A percentile compares a stretch with the other conserved stretches of the same genome.
Evolutionary conservation across 2,329 filamentous ascomycete species (phyloP).

Genomic region (Aureobasidium sp.): DNA sequence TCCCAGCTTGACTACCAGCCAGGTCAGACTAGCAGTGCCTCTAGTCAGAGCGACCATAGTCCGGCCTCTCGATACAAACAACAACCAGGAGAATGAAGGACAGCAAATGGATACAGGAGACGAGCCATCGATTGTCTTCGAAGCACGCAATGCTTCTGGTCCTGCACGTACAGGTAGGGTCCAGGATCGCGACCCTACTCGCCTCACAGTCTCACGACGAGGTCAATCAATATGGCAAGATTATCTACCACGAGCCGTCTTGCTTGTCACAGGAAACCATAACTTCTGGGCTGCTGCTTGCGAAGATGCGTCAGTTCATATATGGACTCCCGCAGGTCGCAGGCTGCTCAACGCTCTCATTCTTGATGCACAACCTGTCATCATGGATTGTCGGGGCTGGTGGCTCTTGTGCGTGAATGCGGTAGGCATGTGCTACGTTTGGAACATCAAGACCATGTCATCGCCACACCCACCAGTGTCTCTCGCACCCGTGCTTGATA

Average conservation of each 20-base stretch:
- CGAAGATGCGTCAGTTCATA: constrained; percentile 82
- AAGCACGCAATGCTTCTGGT: constrained; percentile 72
- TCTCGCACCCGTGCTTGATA: constrained; percentile 78
- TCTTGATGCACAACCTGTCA: constrained; percentile 85
- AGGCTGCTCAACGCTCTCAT: constrained; percentile 77
- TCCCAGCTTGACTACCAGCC: constrained; percentile 70
- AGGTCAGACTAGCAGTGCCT: constrained; percentile 79
- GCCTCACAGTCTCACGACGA: constrained; percentile 72
- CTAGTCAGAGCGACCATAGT: constrained; percentile 77
- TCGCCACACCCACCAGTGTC: constrained; percentile 86
- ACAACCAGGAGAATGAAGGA: constrained; percentile 34
- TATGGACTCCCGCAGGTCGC: constrained; percentile 87
- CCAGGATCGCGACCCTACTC: constrained; percentile 69
- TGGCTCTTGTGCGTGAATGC: constrained; percentile 88
- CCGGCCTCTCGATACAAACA: constrained; percentile 61
- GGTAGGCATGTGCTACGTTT: constrained; percentile 82
- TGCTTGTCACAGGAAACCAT: constrained; percentile 85
- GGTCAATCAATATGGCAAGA: constrained; percentile 87
- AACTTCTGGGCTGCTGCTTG: constrained; percentile 89
- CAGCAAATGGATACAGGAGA: constrained; percentile 43
- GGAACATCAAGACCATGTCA: constrained; percentile 77
- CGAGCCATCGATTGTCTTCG: constrained; percentile 61
- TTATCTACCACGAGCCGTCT: constrained; percentile 74
- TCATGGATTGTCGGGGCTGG: constrained; percentile 80
- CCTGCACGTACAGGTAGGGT: constrained; percentile 51